A percentile compares a stretch with the other conserved stretches of the same genome.
These are phyloP conservation scores for Zalerion maritima DNA, from an alignment of 495 filamentous ascomycete genomes.

Conservation along the genomic window DNA sequence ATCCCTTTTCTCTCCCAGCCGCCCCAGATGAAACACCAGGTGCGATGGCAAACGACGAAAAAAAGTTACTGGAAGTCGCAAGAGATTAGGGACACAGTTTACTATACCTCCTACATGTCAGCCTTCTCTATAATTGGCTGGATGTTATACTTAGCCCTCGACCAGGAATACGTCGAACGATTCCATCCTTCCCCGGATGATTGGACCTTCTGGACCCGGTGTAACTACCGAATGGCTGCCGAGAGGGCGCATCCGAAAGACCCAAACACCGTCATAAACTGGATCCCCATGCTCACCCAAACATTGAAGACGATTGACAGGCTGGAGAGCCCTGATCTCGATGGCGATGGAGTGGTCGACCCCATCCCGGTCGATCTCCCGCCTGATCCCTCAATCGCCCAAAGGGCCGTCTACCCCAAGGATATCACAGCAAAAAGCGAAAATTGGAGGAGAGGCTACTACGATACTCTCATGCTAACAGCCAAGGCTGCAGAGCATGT, in stretches of 20 bases:
- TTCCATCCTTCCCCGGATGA: conserved; percentile 59
- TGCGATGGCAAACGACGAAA: too few relatives aligned
- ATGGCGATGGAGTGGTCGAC: conserved; percentile 56
- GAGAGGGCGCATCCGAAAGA: conserved; percentile 39
- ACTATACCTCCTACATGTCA: conserved; percentile 42
- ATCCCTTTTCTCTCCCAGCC: too few relatives aligned
- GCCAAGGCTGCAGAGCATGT: conserved; percentile 65
- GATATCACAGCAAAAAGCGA: conserved; percentile 65
- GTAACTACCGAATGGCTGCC: conserved; percentile 43
- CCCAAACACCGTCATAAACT: conserved; percentile 40
- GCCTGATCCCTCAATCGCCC: too few relatives aligned
- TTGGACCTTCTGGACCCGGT: conserved; percentile 51
- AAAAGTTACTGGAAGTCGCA: too few relatives aligned
- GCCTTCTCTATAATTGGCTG: conserved; percentile 36
- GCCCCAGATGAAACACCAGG: too few relatives aligned
- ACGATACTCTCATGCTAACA: conserved; percentile 58
- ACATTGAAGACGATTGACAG: conserved; percentile 39
- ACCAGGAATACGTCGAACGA: conserved; percentile 58
- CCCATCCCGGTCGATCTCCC: too few relatives aligned
- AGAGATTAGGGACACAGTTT: too few relatives aligned
- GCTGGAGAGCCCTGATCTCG: conserved; percentile 47
- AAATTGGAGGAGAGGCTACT: conserved; percentile 73
- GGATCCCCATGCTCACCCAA: conserved; percentile 42
- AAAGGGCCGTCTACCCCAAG: conserved; percentile 13
- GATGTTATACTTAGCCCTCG: conserved; percentile 40